Base-by-base conservation (phyloP, 805 yeast species). In the Pichia gijzeniarum region DNA sequence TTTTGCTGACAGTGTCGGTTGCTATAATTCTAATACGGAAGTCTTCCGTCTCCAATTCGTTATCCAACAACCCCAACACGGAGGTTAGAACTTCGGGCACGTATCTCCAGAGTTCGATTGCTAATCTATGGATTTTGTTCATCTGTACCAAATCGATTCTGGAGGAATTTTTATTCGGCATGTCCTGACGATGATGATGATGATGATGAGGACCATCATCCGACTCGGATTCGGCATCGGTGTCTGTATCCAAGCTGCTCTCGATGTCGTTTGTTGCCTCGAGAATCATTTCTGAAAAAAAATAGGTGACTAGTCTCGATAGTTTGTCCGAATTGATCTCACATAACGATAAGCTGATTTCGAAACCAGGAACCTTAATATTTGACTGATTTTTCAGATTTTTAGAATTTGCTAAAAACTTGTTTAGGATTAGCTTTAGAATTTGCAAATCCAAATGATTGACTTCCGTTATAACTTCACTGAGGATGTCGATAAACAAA, bases 51-150 rank as follows among this genome's bases (percentile, higher is more conserved):
- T 78, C 79, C 35, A 89, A 65, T 53, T 89, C 95, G 55, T 85
- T 88, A 52, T 85, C 86, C 4, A 89, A 67, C 42, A 86, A 73
- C 0, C 95, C 93, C 71, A 85, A 77, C 0, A 85, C 83, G 1
- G 93, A 77, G 3, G 76, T 72, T 10, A 86, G 68, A 18, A 85
- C 65, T 39, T 84, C 93, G 0, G 96, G 96, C 0, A 80, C 80
- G 42, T 76, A 72, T 53, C 71, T 76, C 96, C 96, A 90, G 2
- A 89, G 66, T 48, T 81, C 82, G 2, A 80, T 64, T 0, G 82
- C 66, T 30, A 87, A 64, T 12, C 62, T 70, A 56, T 88, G 95
- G 3, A 85, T 68, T 55, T 80, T 82, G 10, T 68, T 69, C 43
- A 85, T 62, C 18, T 76, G 77, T 36, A 68, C 72, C 7, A 54